Conservation (phyloP, 495 filamentous ascomycete genomes). For the Hypomontagnella submonticulosa region DNA sequence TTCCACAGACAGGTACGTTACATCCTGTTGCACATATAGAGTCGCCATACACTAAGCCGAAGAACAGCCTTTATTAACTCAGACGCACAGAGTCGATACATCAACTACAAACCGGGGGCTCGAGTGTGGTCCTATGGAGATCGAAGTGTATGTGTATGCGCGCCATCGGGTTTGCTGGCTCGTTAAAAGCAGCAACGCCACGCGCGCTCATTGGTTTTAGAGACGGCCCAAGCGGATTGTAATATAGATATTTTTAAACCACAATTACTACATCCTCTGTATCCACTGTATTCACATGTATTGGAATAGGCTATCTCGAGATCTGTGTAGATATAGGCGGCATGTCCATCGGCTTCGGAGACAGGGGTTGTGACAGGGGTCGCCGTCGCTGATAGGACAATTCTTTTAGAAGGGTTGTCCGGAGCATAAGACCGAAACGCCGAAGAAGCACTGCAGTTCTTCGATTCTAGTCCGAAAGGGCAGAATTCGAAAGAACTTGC, state of each 20-base stretch:
- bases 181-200: not conserved
- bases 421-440: slow-evolving; percentile 18
- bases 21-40: not conserved
- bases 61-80: slow-evolving; percentile 16
- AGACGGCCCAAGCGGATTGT: slow-evolving; percentile 2
- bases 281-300: not conserved
- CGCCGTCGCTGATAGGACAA: slow-evolving; percentile 2
- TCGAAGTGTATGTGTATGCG: slow-evolving; percentile 15
- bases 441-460: slow-evolving; percentile 13
- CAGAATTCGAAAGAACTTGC: not conserved
- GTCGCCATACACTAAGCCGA: not conserved
- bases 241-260: slow-evolving; percentile 10
- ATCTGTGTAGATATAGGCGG: not conserved
- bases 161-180: slow-evolving; percentile 8
- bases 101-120: not conserved
- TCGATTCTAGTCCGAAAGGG: not conserved
- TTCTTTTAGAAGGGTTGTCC: not conserved
- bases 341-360: not conserved
- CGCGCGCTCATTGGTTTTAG: slow-evolving; percentile 1
- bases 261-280: not conserved
- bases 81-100: slow-evolving; percentile 7
- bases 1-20: slow-evolving; percentile 33
- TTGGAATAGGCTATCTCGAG: not conserved
- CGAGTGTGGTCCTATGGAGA: not conserved
- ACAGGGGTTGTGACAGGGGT: slow-evolving; percentile 2